Base-by-base conservation (phyloP, 2,329 filamentous ascomycete genomes). In the Trichophyton verrucosum region DNA sequence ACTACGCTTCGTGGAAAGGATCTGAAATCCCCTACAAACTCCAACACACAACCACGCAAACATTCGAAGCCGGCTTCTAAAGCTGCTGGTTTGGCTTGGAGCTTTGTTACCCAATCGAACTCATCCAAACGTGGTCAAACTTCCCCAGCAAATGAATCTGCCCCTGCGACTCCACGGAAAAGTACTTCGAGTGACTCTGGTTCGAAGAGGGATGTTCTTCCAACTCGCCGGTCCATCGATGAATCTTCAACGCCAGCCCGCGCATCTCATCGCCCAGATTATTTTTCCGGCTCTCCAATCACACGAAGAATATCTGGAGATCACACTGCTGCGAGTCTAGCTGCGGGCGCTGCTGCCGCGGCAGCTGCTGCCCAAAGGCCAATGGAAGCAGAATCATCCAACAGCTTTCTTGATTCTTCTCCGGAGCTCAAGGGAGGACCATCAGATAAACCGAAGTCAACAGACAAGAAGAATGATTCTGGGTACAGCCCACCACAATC, bases 81-180 rank as follows among this genome's bases (percentile, higher is more conserved):
- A 66, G 84, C 84, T 2, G 84, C 84, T 1, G 82, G 82, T 2
- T 76, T 85, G 62, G 83, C 83, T n/a, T 86, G 83, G 82, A 66
- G 76, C 63, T 70, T 74, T 67, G 68, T 71, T 17, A 68, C 70
- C 33, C 68, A 66, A 5, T 58, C 68, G 9, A 62, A 66, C 0
- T 68, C 66, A 24, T 65, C 67, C 5, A 67, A 69, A 8, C 70
- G 68, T 63, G 64, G 55, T 3, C 57, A 60, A 6, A 46, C 33
- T 60, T 60, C 61, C 17, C 57, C 62, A 17, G 51, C 11, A 17
- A 47, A 44, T n/a, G 61, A 64, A 40, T 71, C n/a, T 64, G 67
- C 30, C 69, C 64, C 55, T 62, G 66, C 15, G 68, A 68, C 33
- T 67, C 67, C 57, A 69, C 72, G 58, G 58, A 67, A 6, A 66